Percentiles rank a stretch among this genome's conserved stretches.
Conservation (phyloP, 129 eudicot species). For the Artemisia argyi region DNA sequence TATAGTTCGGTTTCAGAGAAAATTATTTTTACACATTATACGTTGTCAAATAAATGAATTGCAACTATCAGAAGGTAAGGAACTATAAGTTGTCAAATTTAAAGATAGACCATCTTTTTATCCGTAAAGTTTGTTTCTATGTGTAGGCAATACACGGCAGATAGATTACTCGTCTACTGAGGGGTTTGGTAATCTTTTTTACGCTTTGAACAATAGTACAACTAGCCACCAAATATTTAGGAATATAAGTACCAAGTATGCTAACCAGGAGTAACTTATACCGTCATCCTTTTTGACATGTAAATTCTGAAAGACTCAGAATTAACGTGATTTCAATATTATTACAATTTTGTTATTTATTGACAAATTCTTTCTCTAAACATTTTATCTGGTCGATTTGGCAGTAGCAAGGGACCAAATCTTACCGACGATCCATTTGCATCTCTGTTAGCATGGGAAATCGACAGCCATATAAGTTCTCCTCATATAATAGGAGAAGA, state of each 20-base stretch:
- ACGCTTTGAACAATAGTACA: conserved; percentile 44
- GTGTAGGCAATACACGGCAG: no score
- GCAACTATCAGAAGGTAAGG: no score
- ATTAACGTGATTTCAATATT: background rate
- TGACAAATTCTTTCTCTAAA: background rate
- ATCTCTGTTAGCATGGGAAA: no score
- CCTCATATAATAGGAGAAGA: conserved; percentile 20
- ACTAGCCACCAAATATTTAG: conserved; percentile 42
- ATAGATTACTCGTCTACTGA: conserved; percentile 54
- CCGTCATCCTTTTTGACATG: background rate
- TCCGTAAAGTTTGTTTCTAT: no score
- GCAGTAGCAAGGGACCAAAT: conserved; percentile 49
- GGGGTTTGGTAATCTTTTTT: conserved; percentile 47
- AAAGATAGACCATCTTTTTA: no score
- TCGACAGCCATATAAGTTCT: conserved; percentile 41
- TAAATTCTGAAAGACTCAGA: background rate
- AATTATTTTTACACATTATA: no score
- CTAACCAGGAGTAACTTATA: conserved; percentile 55
- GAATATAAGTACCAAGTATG: conserved; percentile 37
- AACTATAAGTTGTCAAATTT: no score
- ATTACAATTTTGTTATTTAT: background rate
- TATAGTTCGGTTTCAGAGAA: no score
- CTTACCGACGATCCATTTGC: no score
- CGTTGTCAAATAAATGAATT: no score
- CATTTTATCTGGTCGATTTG: conserved; percentile 10